phyloP scores from a whole-genome alignment of 345 rosid species.

The Pistacia vera region DNA sequence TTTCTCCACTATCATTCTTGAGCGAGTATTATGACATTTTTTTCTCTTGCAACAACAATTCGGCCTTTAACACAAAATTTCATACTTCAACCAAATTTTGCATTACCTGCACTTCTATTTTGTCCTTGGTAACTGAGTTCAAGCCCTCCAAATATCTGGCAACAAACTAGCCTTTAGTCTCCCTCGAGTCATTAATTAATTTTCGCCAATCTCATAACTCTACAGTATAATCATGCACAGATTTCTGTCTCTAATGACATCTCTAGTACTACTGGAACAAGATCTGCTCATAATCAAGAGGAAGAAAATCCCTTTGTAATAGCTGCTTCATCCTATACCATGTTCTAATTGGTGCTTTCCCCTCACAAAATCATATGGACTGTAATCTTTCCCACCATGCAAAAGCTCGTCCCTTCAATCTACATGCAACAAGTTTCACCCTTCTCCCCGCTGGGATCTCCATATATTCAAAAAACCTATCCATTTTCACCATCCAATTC shows the following conservation, averaged over 20 bases:
- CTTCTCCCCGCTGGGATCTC: neutral
- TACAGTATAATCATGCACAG: neutral
- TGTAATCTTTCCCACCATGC: neutral
- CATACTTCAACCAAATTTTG: neutral
- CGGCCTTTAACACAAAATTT: neutral
- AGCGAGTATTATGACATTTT: too few relatives aligned
- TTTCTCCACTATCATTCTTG: too few relatives aligned
- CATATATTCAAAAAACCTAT: neutral
- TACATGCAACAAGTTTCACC: neutral
- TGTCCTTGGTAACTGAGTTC: neutral
- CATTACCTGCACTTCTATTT: neutral
- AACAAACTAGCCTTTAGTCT: neutral
- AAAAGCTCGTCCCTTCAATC: neutral
- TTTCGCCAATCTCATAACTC: neutral
- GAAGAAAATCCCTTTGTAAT: neutral
- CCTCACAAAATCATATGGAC: neutral
- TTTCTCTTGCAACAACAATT: too few relatives aligned
- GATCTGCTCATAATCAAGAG: neutral
- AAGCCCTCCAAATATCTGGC: constrained; percentile 3
- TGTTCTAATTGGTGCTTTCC: neutral
- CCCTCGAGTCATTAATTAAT: neutral
- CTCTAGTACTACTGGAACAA: neutral
- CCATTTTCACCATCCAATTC: neutral
- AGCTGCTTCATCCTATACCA: neutral
- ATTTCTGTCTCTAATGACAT: neutral